A percentile compares a stretch with the other conserved stretches of the same genome.
These are phyloP conservation scores for Hymenoscyphus repandus DNA, from an alignment of 2,329 filamentous ascomycete genomes.

Conservation along the genomic window DNA sequence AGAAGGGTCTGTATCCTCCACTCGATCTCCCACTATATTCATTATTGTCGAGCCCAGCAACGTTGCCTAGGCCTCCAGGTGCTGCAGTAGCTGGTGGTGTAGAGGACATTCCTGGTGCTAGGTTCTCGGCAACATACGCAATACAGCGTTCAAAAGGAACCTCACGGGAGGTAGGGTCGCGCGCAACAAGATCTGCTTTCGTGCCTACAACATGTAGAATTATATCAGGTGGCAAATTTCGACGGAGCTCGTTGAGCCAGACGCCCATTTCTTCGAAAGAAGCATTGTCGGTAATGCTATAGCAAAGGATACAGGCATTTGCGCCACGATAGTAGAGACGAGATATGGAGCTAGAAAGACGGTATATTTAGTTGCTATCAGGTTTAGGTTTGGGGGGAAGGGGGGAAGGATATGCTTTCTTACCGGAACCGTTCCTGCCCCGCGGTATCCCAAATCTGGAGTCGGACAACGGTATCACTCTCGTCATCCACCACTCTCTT, in stretches of 20 bases:
- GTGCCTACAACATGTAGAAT: slow-evolving; percentile 94
- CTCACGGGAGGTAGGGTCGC: slow-evolving; percentile 71
- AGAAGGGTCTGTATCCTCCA: slow-evolving; percentile 6
- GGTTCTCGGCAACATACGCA: slow-evolving; percentile 88
- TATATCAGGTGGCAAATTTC: slow-evolving; percentile 65
- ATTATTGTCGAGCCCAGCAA: slow-evolving; percentile 4
- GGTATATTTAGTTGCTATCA: slow-evolving; percentile 2
- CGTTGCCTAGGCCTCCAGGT: slow-evolving; percentile 20
- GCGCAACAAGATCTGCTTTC: slow-evolving; percentile 83
- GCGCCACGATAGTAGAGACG: slow-evolving; percentile 95
- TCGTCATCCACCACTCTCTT: slow-evolving; percentile 79
- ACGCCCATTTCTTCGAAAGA: slow-evolving; percentile 90
- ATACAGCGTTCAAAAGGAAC: slow-evolving; percentile 95
- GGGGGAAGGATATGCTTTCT: slow-evolving; percentile 2
- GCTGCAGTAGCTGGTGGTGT: slow-evolving; percentile 64
- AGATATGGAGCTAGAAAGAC: slow-evolving; percentile 62
- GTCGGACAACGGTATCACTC: slow-evolving; percentile 77
- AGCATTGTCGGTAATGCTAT: slow-evolving; percentile 81
- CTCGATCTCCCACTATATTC: slow-evolving; percentile 6
- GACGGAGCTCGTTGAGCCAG: slow-evolving; percentile 81
- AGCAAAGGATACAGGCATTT: slow-evolving; percentile 89
- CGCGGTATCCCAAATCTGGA: slow-evolving; percentile 95
- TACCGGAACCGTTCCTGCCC: slow-evolving; percentile 87
- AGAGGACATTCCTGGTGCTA: slow-evolving; percentile 64
- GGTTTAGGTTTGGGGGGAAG: background rate